Evolutionary conservation across 768 basidiomycete genomes (phyloP).

Genomic region (Suillus fuscotomentosus): DNA sequence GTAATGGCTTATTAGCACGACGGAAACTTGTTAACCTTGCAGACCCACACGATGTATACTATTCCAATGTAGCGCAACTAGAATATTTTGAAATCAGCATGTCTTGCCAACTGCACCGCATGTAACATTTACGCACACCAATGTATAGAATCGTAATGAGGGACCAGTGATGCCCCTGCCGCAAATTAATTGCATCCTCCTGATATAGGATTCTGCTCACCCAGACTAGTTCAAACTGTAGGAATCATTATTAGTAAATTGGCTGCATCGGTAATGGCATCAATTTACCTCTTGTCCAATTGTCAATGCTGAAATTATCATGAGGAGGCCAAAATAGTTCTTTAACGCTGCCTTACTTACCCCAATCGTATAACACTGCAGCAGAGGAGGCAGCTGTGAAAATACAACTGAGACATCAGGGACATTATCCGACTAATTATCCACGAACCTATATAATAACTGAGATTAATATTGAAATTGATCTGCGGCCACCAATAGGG

Average conservation of each 20-base stretch:
- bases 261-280: not conserved
- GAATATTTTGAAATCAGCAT: not conserved
- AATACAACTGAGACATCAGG: not conserved
- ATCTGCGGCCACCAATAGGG: not conserved
- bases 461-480: not conserved
- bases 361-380: not conserved
- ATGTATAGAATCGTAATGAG: not conserved
- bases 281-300: not conserved
- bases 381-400: not conserved
- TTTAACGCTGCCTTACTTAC: not conserved
- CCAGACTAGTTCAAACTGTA: not conserved
- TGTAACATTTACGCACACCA: not conserved
- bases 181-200: not conserved
- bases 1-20: not conserved
- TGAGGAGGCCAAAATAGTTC: not conserved
- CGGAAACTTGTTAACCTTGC: not conserved
- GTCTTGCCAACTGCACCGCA: not conserved
- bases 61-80: not conserved
- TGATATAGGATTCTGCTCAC: not conserved
- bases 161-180: not conserved
- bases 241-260: not conserved
- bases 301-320: not conserved
- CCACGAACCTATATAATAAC: not conserved
- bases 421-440: not conserved
- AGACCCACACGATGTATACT: not conserved